phyloP scores from a whole-genome alignment of 1,284 basidiomycete genomes.

The Ustilago hordei region DNA sequence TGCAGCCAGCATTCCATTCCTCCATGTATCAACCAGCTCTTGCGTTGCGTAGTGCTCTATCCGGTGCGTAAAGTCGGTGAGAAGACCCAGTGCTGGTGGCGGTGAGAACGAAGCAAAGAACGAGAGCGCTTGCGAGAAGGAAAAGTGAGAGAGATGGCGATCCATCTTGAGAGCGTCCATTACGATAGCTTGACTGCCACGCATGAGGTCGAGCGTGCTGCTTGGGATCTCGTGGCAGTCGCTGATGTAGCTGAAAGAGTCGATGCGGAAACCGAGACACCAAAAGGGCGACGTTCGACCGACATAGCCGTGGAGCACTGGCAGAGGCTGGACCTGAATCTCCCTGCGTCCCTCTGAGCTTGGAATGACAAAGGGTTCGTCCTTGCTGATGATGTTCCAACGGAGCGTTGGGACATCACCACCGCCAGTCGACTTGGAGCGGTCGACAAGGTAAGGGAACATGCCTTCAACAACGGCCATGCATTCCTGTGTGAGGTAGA shows the following conservation, averaged over 20 bases:
- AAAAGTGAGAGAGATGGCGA: slow-evolving; percentile 61
- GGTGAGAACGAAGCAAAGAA: slow-evolving; percentile 39
- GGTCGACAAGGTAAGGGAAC: slow-evolving; percentile 65
- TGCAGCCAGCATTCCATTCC: slow-evolving; percentile 36
- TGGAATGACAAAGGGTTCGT: slow-evolving; percentile 37
- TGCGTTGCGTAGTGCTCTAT: slow-evolving; percentile 59
- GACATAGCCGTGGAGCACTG: slow-evolving; percentile 60
- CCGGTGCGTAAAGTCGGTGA: slow-evolving; percentile 65
- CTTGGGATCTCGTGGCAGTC: slow-evolving; percentile 61
- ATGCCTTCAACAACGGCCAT: slow-evolving; percentile 54
- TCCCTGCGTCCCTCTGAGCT: slow-evolving; percentile 23
- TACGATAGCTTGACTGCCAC: slow-evolving; percentile 55
- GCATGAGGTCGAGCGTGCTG: slow-evolving; percentile 40
- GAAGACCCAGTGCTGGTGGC: slow-evolving; percentile 45
- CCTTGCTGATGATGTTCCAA: slow-evolving; percentile 63
- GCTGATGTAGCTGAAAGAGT: slow-evolving; percentile 64
- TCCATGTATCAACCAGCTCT: slow-evolving; percentile 37
- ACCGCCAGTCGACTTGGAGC: slow-evolving; percentile 59
- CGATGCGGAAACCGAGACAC: slow-evolving; percentile 64
- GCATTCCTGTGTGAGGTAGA: slow-evolving; percentile 61
- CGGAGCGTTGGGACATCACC: slow-evolving; percentile 63
- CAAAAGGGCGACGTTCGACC: slow-evolving; percentile 49
- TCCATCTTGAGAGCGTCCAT: slow-evolving; percentile 64
- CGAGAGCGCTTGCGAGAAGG: slow-evolving; percentile 60
- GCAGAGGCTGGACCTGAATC: slow-evolving; percentile 52